These are phyloP conservation scores for Penicillium canescens DNA, from an alignment of 495 filamentous ascomycete species.

Conservation along the genomic window DNA sequence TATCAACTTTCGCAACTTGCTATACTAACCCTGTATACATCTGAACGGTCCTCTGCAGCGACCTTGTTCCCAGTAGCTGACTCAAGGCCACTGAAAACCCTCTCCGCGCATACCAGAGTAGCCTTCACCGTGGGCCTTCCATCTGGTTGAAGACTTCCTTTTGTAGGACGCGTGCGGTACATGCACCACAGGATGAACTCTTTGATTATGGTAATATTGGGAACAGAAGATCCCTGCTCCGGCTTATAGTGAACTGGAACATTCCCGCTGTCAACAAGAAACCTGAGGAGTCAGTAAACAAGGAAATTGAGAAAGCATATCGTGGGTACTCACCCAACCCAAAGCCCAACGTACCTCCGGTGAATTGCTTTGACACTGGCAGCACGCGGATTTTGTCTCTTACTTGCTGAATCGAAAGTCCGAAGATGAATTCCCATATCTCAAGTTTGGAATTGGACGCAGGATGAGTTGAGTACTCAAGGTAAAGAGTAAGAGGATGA, in stretches of 20 bases:
- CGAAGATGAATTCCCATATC: neutral
- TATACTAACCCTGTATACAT: neutral
- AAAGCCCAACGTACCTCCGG: neutral
- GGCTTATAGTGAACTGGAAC: neutral
- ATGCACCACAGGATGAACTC: neutral
- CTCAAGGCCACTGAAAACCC: neutral
- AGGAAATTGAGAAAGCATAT: neutral
- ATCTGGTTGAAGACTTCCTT: neutral
- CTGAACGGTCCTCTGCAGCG: neutral
- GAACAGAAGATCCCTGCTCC: neutral
- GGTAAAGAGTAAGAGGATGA: too few relatives aligned
- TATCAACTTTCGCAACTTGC: neutral
- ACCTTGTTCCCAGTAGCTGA: neutral
- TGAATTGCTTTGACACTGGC: neutral
- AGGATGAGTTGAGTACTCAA: neutral
- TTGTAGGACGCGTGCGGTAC: too few relatives aligned
- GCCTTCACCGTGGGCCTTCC: neutral
- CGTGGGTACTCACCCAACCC: neutral
- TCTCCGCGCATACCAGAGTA: neutral
- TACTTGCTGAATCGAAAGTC: neutral
- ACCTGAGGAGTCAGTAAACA: neutral
- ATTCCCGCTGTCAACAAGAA: neutral
- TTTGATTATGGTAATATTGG: neutral
- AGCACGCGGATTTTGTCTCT: neutral
- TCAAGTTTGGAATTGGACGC: neutral